Evolutionary conservation across 2,329 filamentous ascomycete species (phyloP), one percentile per base, ranked within the genome.

Genomic region (Alternaria angustiovoidea): DNA sequence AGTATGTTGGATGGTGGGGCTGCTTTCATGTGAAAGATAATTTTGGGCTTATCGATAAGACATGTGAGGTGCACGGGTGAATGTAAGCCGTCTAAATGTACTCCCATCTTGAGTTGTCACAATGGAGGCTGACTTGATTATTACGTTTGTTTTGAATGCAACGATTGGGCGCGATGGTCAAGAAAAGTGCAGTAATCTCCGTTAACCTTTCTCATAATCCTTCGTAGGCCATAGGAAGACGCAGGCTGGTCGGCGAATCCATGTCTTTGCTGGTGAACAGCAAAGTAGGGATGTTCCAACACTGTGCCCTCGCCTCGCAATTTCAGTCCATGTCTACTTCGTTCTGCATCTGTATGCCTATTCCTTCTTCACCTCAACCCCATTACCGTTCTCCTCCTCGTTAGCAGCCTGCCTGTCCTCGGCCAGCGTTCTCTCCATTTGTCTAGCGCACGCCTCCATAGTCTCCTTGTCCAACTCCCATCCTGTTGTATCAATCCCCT

Each of bases 391-490:
- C 51, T 59, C 55, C 7, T 48, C 55, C 14, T 42, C 55, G 3
- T 60, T 57, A 3, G 30, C 44, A 28, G 57, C 53, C 28, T 66
- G 65, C 30, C 64, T 56, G 4, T 69, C 72, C 48, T 74, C 70
- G 28, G 66, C 43, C 32, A 61, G 56, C 12, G 63, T 65, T 36
- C 75, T 66, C 44, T 68, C 62, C 39, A 75, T 51, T 53, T 77
- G 75, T 7, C 61, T 58, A 26, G 71, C 64, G 42, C 67, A 72
- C 3, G 74, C 72, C 28, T 69, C 63, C 32, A 76, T 60, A 4
- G 74, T 74, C 51, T 73, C 68, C 51, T 63, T 66, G 9, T 71
- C 67, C 44, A 78, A 62, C 48, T 77, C 75, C 71, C 70, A 77
- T 1, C 65, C 65, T 0, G 69, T 66, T 3, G 74, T 75, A 36